A percentile compares a stretch with the other conserved stretches of the same genome.
phyloP scores from a whole-genome alignment of 345 rosid species.

The Salix brachista region DNA sequence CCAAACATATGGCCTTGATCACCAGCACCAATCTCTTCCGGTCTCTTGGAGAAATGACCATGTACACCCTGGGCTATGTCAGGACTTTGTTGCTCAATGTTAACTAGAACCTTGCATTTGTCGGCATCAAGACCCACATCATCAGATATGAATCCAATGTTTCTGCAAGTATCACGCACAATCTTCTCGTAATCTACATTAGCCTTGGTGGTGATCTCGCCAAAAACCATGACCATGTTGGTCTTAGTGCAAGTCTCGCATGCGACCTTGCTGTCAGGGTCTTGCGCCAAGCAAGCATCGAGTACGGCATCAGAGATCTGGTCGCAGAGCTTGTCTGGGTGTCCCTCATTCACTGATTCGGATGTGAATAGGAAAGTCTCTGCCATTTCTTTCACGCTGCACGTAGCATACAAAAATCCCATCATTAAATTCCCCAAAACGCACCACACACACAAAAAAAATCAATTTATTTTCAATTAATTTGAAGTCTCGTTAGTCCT shows the following conservation, averaged over 20 bases:
- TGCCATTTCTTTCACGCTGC: slow-evolving; percentile 1
- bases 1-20: slow-evolving; percentile 17
- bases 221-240: slow-evolving; percentile 21
- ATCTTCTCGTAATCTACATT: slow-evolving; percentile 14
- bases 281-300: slow-evolving; percentile 16
- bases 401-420: not conserved
- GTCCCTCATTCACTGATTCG: slow-evolving; percentile 17
- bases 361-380: slow-evolving; percentile 17
- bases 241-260: slow-evolving; percentile 20
- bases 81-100: slow-evolving; percentile 16
- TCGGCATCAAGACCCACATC: slow-evolving; percentile 21
- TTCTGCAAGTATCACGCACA: slow-evolving; percentile 15
- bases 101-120: slow-evolving; percentile 14
- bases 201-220: slow-evolving; percentile 20
- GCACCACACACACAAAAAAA: not conserved
- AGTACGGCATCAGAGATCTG: slow-evolving; percentile 16
- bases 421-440: not conserved
- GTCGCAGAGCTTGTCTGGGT: slow-evolving; percentile 18
- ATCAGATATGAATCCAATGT: slow-evolving; percentile 12
- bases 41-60: slow-evolving; percentile 14
- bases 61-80: slow-evolving; percentile 20
- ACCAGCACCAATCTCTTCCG: slow-evolving; percentile 19
- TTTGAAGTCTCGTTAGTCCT: not conserved
- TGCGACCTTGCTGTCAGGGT: slow-evolving; percentile 17
- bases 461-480: not conserved